Conservation (phyloP, 1,284 basidiomycete species). For the Papiliotrema fonsecae region DNA sequence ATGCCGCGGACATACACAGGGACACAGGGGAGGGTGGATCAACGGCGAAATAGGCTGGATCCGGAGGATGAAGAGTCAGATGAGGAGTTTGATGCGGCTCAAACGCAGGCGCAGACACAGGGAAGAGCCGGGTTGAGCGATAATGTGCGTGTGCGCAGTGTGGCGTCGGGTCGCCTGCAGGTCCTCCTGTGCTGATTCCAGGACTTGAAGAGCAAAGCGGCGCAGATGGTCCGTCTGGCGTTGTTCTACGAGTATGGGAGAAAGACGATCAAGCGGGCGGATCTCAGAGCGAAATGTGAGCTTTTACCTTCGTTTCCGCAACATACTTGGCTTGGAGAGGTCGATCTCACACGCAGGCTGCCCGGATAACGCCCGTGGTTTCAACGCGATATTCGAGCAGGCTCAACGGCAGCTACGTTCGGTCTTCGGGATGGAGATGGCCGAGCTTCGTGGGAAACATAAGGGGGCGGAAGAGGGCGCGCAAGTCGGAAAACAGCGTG, state of each 20-base stretch:
- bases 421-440: constrained; percentile 43
- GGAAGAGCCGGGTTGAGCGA: constrained; percentile 12
- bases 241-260: constrained; percentile 41
- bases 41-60: too few species aligned
- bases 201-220: constrained; percentile 24
- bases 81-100: constrained; percentile 5
- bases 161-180: too few species aligned
- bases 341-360: constrained; percentile 19
- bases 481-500: constrained; percentile 15
- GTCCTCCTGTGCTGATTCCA: too few species aligned
- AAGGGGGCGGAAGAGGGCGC: constrained; percentile 13
- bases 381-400: constrained; percentile 22
- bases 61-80: constrained; percentile 8
- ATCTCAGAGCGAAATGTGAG: constrained; percentile 34
- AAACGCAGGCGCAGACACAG: constrained; percentile 1
- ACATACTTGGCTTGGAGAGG: background rate
- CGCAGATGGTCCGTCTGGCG: constrained; percentile 36
- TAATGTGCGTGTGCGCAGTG: constrained; percentile 12
- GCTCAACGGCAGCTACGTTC: constrained; percentile 29
- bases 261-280: constrained; percentile 27
- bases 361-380: constrained; percentile 20
- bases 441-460: constrained; percentile 30
- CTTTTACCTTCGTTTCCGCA: background rate
- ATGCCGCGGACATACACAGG: background rate
- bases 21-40: too few species aligned